Base-by-base conservation (phyloP, 2,329 filamentous ascomycete genomes). In the Drechslerella coelobrocha region DNA sequence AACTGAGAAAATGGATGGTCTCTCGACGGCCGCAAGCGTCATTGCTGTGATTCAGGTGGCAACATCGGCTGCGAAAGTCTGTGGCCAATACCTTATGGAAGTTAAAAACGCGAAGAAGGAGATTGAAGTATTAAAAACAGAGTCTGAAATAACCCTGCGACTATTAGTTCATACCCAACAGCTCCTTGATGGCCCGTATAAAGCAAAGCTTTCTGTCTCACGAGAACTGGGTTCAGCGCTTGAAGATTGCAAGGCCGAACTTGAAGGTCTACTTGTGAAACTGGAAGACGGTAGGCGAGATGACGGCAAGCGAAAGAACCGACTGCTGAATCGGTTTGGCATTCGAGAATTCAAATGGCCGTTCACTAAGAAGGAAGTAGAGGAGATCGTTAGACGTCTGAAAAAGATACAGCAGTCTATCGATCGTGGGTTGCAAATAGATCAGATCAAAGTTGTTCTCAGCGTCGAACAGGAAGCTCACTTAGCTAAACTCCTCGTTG, bases 1-100 rank as follows among this genome's bases (percentile, higher is more conserved):
- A n/a, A n/a, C n/a, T n/a, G n/a, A n/a, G n/a, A n/a, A 43, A 4
- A 72, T 66, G 59, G 53, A 71, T 43, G 59, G 57, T 10, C 52
- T 73, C 9, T 65, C 59, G 9, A 50, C 19, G n/a, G 66, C 66
- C 29, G 53, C 59, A 9, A 66, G 57, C 47, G 27, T 73, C 6
- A 73, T 73, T 34, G 59, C 61, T 21, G 59, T 66, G 14, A 27
- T 68, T 7, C 48, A 72, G 26, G 24, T 57, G 14, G 48, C 61
- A 12, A 27, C 50, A 23, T 21, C n/a, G 41, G 27, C 68, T 17
- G 48, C 56, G n/a, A 61, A 57, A 27, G n/a, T 72, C 24, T 72
- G 61, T 39, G 26, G 3, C 8, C 26, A 63, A 23, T 71, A 71
- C 53, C n/a, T 47, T 23, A n/a, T 31, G 31, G 59, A 39, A 12